These are phyloP conservation scores for Sphaerosporella brunnea DNA, from an alignment of 495 filamentous ascomycete species.

Conservation along the genomic window DNA sequence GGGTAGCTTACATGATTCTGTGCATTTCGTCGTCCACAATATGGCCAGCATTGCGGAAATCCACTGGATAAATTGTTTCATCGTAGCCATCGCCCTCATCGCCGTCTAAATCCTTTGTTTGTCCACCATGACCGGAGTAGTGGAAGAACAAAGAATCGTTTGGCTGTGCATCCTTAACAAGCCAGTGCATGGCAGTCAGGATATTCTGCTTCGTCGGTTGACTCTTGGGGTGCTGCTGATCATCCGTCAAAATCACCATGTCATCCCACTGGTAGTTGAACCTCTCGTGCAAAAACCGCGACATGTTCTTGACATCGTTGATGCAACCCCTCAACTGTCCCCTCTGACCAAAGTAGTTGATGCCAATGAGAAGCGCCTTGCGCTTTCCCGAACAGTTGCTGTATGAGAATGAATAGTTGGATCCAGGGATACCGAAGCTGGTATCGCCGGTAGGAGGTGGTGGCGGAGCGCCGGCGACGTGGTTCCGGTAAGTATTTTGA, in stretches of 20 bases:
- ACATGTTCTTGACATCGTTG: slow-evolving; percentile 98
- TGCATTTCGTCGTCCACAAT: slow-evolving; percentile 99
- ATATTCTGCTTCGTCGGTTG: slow-evolving; percentile 95
- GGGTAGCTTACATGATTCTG: slow-evolving; percentile 51
- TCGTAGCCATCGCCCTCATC: slow-evolving; percentile 43
- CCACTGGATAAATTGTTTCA: slow-evolving; percentile 94
- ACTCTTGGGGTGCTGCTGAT: slow-evolving; percentile 93
- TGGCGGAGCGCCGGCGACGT: slow-evolving; percentile 32
- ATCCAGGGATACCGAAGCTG: slow-evolving; percentile 51
- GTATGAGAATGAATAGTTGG: slow-evolving; percentile 66
- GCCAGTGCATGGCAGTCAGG: slow-evolving; percentile 92
- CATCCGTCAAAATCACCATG: slow-evolving; percentile 95
- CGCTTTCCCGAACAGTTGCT: slow-evolving; percentile 77
- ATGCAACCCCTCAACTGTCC: slow-evolving; percentile 90
- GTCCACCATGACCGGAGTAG: slow-evolving; percentile 93
- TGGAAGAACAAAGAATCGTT: slow-evolving; percentile 98
- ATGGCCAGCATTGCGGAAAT: slow-evolving; percentile 76
- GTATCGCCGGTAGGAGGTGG: slow-evolving; percentile 43
- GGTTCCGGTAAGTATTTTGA: slow-evolving; percentile 15
- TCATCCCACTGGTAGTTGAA: slow-evolving; percentile 91
- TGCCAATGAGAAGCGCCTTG: slow-evolving; percentile 88
- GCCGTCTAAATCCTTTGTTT: slow-evolving; percentile 83
- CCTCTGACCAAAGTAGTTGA: slow-evolving; percentile 92
- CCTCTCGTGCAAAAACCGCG: slow-evolving; percentile 68
- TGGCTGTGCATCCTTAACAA: slow-evolving; percentile 82